Conservation (phyloP, 2,329 filamentous ascomycete species). For the Fusarium sp. region DNA sequence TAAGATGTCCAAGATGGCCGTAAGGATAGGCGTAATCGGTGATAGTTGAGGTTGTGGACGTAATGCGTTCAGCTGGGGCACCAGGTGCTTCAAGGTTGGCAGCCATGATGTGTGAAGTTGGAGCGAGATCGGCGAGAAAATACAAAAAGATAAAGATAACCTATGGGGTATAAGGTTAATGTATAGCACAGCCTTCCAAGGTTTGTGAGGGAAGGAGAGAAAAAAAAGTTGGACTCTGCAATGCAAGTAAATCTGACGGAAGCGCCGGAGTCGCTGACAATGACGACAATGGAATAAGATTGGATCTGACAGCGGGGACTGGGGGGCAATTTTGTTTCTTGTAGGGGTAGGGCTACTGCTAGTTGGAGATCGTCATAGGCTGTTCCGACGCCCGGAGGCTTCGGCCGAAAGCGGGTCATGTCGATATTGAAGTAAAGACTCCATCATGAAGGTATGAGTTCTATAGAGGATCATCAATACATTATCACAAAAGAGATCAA, state of each 20-base stretch:
- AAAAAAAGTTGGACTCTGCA: slow-evolving; percentile 17
- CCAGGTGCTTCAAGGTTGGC: slow-evolving; percentile 40
- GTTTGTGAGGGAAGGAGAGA: background rate
- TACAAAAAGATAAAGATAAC: background rate
- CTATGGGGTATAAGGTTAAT: slow-evolving; percentile 2
- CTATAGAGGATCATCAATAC: background rate
- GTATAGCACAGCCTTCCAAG: slow-evolving; percentile 5
- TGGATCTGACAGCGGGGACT: slow-evolving; percentile 28
- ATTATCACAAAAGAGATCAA: background rate
- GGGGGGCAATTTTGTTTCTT: background rate
- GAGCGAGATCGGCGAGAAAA: slow-evolving; percentile 12
- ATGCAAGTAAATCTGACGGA: slow-evolving; percentile 29
- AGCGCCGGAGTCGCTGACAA: slow-evolving; percentile 40
- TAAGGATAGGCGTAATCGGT: slow-evolving; percentile 69
- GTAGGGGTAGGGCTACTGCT: slow-evolving; percentile 19
- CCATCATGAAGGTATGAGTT: background rate
- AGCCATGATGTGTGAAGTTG: slow-evolving; percentile 39
- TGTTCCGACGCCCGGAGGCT: slow-evolving; percentile 9
- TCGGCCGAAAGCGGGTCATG: slow-evolving; percentile 30
- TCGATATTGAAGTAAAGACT: background rate
- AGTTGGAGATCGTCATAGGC: slow-evolving; percentile 18
- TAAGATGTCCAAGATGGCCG: slow-evolving; percentile 86
- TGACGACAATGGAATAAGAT: slow-evolving; percentile 29
- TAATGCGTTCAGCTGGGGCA: slow-evolving; percentile 45
- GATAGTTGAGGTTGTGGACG: slow-evolving; percentile 46